Conservation (phyloP, 768 basidiomycete species). For the Hypsizygus marmoreus region DNA sequence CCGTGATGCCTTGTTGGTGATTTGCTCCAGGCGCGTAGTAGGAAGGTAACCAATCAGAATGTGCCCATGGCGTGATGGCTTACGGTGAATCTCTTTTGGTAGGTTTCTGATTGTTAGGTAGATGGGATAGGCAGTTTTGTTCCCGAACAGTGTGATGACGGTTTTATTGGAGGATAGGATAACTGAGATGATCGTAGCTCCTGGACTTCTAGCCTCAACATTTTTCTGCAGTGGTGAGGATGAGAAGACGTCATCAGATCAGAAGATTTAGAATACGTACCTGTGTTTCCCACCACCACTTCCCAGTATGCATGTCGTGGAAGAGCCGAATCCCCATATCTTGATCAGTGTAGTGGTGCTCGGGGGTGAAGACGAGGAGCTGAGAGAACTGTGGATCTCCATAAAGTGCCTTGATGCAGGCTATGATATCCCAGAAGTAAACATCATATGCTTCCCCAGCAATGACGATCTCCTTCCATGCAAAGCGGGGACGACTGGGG, state of each 20-base stretch:
- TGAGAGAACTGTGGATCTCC: constrained; percentile 33
- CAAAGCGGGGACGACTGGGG: constrained; percentile 26
- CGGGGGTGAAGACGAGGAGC: constrained; percentile 34
- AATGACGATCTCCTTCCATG: constrained; percentile 24
- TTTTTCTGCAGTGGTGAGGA: constrained; percentile 11
- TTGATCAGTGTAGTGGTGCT: constrained; percentile 35
- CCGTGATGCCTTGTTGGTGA: constrained; percentile 25
- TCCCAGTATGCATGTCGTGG: constrained; percentile 38
- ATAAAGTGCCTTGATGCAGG: constrained; percentile 36
- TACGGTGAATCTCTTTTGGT: constrained; percentile 28
- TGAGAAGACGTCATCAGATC: background rate
- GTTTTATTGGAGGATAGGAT: constrained; percentile 47
- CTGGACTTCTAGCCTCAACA: constrained; percentile 16
- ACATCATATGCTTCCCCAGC: constrained; percentile 25
- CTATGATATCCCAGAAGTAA: constrained; percentile 32
- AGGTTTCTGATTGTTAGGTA: constrained; percentile 46
- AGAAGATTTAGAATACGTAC: constrained; percentile 21
- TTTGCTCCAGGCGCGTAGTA: constrained; percentile 32
- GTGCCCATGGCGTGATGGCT: constrained; percentile 31
- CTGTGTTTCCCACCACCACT: constrained; percentile 49
- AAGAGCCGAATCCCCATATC: constrained; percentile 17
- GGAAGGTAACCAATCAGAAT: constrained; percentile 45
- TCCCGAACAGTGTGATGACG: constrained; percentile 34
- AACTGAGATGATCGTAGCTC: constrained; percentile 34
- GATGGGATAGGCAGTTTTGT: constrained; percentile 42